Percentiles rank a stretch among this genome's conserved stretches.
Conservation (phyloP, 1,284 basidiomycete species). For the Trichosporon faecale region DNA sequence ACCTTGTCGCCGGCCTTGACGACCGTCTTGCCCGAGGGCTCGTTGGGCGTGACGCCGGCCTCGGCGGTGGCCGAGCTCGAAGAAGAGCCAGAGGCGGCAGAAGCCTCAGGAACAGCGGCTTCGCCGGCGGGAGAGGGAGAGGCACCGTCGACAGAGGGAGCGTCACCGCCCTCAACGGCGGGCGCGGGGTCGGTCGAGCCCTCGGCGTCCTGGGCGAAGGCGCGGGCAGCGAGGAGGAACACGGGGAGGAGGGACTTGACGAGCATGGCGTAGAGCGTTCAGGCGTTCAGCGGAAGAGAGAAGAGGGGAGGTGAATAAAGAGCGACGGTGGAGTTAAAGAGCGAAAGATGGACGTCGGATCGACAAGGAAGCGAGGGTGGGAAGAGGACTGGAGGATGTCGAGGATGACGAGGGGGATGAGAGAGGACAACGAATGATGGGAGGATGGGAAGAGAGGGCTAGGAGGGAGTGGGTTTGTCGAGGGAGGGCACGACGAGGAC, state of each 20-base stretch:
- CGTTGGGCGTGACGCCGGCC: conserved; percentile 49
- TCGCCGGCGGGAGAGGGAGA: not conserved
- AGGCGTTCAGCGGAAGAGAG: not conserved
- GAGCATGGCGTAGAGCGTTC: not conserved
- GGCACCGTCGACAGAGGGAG: not conserved
- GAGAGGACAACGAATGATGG: not conserved
- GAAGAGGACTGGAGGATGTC: not conserved
- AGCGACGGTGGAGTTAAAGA: not conserved
- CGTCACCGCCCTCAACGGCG: not conserved
- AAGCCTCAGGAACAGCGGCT: not conserved
- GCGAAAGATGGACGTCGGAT: not conserved
- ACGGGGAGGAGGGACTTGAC: conserved; percentile 4
- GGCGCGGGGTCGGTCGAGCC: not conserved
- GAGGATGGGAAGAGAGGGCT: not conserved
- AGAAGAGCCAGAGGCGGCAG: not conserved
- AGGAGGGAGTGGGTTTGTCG: not conserved
- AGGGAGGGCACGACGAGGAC: not conserved
- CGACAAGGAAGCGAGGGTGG: not conserved
- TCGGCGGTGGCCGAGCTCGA: not conserved
- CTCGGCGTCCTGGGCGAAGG: not conserved
- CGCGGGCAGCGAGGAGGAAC: not conserved
- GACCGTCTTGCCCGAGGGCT: conserved; percentile 43
- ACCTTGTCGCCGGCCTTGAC: conserved; percentile 42
- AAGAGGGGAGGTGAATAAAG: not conserved
- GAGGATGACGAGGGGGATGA: no score